Conservation (phyloP, 306 rosid species). For the Benincasa hispida region DNA sequence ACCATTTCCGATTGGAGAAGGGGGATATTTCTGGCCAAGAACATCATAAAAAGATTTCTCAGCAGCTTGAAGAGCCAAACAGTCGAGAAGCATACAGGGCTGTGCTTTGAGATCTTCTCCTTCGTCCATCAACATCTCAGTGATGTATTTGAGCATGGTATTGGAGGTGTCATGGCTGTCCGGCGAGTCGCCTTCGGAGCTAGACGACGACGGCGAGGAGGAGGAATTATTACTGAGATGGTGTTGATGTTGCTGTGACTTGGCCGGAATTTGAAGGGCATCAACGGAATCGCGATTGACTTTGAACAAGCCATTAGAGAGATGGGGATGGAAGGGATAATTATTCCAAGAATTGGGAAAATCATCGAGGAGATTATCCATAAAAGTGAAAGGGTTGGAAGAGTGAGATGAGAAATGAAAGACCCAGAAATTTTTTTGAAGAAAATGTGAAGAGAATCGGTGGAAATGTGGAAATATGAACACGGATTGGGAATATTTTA, state of each 20-base stretch:
- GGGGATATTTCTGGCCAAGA: slow-evolving; percentile 30
- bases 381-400: background rate
- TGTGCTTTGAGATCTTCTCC: slow-evolving; percentile 40
- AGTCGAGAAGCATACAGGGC: slow-evolving; percentile 75
- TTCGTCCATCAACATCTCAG: slow-evolving; percentile 74
- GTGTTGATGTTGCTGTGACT: background rate
- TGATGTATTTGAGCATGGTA: slow-evolving; percentile 42
- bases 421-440: background rate
- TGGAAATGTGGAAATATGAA: background rate
- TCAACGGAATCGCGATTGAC: background rate
- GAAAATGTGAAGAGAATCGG: background rate
- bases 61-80: slow-evolving; percentile 67
- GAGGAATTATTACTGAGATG: background rate
- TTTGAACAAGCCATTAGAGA: background rate
- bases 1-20: slow-evolving; percentile 5
- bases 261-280: background rate
- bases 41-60: slow-evolving; percentile 74
- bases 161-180: slow-evolving; percentile 30
- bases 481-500: background rate
- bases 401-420: background rate
- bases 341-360: background rate
- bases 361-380: slow-evolving; percentile 4
- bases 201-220: background rate
- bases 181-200: slow-evolving; percentile 18
- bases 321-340: background rate